A percentile compares a stretch with the other conserved stretches of the same genome.
These are phyloP conservation scores for Adansonia madagascariensis DNA, from an alignment of 441 rosid genomes.

Conservation along the genomic window DNA sequence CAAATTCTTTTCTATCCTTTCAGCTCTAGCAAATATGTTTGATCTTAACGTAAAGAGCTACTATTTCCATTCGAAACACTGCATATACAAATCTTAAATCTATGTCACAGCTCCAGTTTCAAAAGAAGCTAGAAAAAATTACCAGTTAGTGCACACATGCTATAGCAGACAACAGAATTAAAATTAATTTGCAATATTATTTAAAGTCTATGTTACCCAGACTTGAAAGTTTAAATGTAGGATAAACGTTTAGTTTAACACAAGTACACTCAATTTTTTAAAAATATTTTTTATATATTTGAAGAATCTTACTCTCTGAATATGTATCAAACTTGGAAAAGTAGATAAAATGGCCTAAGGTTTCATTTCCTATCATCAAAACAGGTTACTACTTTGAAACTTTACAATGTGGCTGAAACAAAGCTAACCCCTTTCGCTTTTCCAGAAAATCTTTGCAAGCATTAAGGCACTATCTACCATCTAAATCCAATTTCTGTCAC, in stretches of 20 bases:
- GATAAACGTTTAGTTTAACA: too few species aligned
- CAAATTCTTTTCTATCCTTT: conserved; percentile 37
- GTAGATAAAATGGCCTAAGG: background rate
- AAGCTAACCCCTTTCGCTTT: background rate
- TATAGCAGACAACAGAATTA: background rate
- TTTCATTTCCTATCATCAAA: background rate
- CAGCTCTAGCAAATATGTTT: conserved; percentile 20
- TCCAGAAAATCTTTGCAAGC: background rate
- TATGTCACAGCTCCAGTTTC: background rate
- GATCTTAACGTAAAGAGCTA: background rate
- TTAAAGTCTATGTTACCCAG: too few species aligned
- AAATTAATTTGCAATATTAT: background rate
- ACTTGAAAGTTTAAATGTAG: too few species aligned
- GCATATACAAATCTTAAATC: background rate
- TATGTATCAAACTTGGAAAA: too few species aligned
- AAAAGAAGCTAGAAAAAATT: background rate
- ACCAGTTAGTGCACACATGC: background rate
- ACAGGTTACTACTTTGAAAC: background rate
- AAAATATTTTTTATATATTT: too few species aligned
- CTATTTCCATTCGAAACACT: background rate
- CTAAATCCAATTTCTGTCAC: background rate
- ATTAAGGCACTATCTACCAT: background rate
- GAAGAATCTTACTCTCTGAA: background rate
- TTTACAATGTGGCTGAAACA: background rate
- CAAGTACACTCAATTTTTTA: too few species aligned